Conservation (phyloP, 225 moss, liverwort and hornwort genomes). For the Marchantia paleacea region DNA sequence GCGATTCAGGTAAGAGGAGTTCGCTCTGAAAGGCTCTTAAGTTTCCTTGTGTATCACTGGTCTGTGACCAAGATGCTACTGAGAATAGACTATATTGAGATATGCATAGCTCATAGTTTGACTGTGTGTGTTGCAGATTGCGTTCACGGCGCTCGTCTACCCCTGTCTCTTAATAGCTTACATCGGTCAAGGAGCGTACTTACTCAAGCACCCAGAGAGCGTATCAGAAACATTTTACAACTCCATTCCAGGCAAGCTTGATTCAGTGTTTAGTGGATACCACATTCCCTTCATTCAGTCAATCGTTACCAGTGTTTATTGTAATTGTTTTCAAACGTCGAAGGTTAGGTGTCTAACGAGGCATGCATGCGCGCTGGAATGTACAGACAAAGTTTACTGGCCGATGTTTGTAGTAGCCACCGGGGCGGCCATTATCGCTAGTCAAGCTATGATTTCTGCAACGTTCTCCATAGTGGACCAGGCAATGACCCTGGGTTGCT, state of each 20-base stretch:
- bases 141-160: slow-evolving; percentile 63
- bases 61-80: too few relatives aligned
- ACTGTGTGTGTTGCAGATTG: slow-evolving; percentile 51
- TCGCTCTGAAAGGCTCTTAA: too few relatives aligned
- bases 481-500: slow-evolving; percentile 75
- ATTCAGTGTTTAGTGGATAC: neutral
- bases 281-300: neutral
- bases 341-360: neutral
- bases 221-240: slow-evolving; percentile 69
- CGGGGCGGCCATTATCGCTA: slow-evolving; percentile 73
- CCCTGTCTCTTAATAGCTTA: slow-evolving; percentile 73
- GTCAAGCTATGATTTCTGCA: slow-evolving; percentile 89
- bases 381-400: slow-evolving; percentile 68
- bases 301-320: too few relatives aligned
- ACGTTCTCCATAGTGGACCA: slow-evolving; percentile 72
- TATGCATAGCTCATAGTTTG: neutral
- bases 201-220: slow-evolving; percentile 48
- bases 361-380: neutral
- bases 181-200: slow-evolving; percentile 80
- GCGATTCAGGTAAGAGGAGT: slow-evolving; percentile 52
- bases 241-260: slow-evolving; percentile 55
- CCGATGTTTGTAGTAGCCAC: slow-evolving; percentile 73
- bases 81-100: too few relatives aligned
- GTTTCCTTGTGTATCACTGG: too few relatives aligned
- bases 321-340: too few relatives aligned